These are phyloP conservation scores for Tilletia caries DNA, from an alignment of 1,284 basidiomycete species.

Conservation along the genomic window DNA sequence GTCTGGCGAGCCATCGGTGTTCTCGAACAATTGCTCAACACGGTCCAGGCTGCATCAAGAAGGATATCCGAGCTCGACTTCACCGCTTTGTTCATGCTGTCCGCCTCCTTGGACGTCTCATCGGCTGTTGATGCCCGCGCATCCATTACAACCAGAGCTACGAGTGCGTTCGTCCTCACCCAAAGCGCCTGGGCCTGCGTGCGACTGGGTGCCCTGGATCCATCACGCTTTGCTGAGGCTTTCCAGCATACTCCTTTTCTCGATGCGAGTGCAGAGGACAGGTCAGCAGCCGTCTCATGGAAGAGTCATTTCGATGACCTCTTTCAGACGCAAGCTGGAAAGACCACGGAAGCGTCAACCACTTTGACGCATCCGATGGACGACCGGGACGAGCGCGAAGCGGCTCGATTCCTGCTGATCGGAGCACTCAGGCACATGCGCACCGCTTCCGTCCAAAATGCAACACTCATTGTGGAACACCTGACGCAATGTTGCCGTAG, in stretches of 20 bases:
- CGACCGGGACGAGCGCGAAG: background rate
- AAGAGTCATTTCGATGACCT: background rate
- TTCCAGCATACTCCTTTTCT: background rate
- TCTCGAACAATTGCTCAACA: background rate
- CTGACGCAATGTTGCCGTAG: background rate
- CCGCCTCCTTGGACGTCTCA: no score
- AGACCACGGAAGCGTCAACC: background rate
- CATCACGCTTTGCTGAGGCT: background rate
- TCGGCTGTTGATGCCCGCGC: no score
- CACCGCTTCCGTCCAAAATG: background rate
- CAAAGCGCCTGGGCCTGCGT: slow-evolving; percentile 8
- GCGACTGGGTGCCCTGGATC: background rate
- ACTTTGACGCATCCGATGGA: background rate
- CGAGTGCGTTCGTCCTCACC: background rate
- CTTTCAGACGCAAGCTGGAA: background rate
- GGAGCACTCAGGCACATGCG: background rate
- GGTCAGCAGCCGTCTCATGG: background rate
- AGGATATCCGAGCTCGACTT: no score
- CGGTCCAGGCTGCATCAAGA: no score
- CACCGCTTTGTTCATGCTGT: no score
- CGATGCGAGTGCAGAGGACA: background rate
- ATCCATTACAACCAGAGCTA: no score
- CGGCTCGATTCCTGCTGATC: background rate
- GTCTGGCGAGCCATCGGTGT: background rate
- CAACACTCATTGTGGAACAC: background rate